A percentile compares a stretch with the other conserved stretches of the same genome.
These are phyloP conservation scores for Metarhizium anisopliae DNA, from an alignment of 2,329 filamentous ascomycete genomes.

Conservation along the genomic window DNA sequence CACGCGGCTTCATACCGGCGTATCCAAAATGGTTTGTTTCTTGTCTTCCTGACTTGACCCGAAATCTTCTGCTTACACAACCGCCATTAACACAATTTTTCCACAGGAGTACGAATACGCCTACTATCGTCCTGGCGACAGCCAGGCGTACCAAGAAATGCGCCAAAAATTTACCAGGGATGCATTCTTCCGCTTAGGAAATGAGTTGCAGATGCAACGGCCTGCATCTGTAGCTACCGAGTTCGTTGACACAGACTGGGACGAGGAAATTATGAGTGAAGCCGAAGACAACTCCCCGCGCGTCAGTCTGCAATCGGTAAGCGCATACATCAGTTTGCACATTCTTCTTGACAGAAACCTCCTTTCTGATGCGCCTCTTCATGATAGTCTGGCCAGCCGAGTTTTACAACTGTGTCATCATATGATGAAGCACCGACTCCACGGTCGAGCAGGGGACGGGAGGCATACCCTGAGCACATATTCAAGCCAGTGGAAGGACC, in stretches of 20 bases:
- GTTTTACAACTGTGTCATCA: conserved; percentile 79
- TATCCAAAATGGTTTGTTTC: conserved; percentile 2
- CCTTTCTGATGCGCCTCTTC: conserved; percentile 9
- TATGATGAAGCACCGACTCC: conserved; percentile 80
- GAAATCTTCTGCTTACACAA: not conserved
- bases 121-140: conserved; percentile 26
- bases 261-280: conserved; percentile 48
- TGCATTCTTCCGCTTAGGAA: conserved; percentile 52
- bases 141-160: conserved; percentile 39
- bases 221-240: conserved; percentile 67
- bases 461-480: conserved; percentile 52
- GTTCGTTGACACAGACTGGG: conserved; percentile 68
- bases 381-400: conserved; percentile 56
- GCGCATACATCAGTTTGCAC: conserved; percentile 21
- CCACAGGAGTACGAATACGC: conserved; percentile 28
- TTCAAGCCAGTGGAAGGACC: conserved; percentile 67
- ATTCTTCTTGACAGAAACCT: not conserved
- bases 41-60: not conserved
- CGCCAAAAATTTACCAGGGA: conserved; percentile 42
- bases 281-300: conserved; percentile 58
- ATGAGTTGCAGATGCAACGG: conserved; percentile 38
- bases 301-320: conserved; percentile 62
- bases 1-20: not conserved
- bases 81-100: not conserved
- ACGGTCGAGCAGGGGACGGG: conserved; percentile 51